phyloP scores from a whole-genome alignment of 495 filamentous ascomycete species.

The Podospora pseudocomata region DNA sequence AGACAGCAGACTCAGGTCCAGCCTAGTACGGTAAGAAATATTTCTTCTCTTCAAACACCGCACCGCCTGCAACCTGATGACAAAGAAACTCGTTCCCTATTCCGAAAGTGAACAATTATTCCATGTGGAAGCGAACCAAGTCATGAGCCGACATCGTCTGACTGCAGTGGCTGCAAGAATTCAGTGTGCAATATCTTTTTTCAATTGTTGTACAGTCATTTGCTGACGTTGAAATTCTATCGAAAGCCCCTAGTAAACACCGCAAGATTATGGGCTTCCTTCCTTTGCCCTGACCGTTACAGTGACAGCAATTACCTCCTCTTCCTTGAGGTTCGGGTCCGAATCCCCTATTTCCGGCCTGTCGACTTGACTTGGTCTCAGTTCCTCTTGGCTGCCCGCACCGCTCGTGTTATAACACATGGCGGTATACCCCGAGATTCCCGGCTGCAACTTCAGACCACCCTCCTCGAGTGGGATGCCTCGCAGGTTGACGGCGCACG shows the following conservation, averaged over 20 bases:
- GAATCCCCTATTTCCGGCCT: neutral
- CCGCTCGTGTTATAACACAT: constrained; percentile 17
- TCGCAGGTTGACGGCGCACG: neutral
- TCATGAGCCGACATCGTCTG: neutral
- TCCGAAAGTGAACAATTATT: neutral
- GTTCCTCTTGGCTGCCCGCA: constrained; percentile 10
- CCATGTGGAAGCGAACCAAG: neutral
- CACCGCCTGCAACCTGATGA: neutral
- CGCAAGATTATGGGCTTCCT: neutral
- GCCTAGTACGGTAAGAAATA: neutral
- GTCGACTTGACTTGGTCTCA: neutral
- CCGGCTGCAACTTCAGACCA: constrained; percentile 13
- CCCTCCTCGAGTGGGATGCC: neutral
- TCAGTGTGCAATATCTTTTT: neutral
- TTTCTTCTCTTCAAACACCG: neutral
- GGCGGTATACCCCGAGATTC: constrained; percentile 10
- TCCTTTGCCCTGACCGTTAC: neutral
- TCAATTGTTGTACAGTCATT: neutral
- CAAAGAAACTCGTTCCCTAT: neutral
- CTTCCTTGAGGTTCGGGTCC: neutral
- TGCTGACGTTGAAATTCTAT: neutral
- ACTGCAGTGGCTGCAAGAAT: neutral
- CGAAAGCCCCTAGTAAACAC: neutral
- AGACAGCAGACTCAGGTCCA: neutral
- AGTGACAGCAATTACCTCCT: neutral